phyloP scores from a whole-genome alignment of 306 rosid genomes.

The Ormosia emarginata region DNA sequence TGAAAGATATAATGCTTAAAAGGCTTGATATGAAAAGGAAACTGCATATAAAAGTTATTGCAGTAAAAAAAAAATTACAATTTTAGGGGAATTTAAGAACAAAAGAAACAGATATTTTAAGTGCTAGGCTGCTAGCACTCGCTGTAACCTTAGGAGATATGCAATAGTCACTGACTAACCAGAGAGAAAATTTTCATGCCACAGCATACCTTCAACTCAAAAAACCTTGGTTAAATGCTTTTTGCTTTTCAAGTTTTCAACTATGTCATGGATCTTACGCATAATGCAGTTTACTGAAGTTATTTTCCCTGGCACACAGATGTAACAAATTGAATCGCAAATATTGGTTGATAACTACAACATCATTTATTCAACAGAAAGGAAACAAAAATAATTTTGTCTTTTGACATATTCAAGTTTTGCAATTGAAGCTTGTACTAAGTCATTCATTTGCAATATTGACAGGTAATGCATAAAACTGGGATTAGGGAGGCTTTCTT shows the following conservation, averaged over 20 bases:
- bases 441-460: neutral
- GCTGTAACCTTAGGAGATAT: neutral
- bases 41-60: neutral
- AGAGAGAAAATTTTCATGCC: neutral
- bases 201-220: conserved; percentile 8
- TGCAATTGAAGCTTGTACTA: conserved; percentile 1
- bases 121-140: neutral
- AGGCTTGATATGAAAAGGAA: conserved; percentile 15
- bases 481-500: neutral
- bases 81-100: neutral
- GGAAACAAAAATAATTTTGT: conserved; percentile 1
- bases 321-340: neutral
- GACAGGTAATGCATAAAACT: neutral
- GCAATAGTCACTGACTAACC: neutral
- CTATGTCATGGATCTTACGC: neutral
- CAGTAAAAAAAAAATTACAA: neutral
- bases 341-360: neutral
- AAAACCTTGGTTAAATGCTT: neutral
- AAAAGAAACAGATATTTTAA: neutral
- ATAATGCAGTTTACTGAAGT: neutral
- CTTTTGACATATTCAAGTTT: conserved; percentile 3
- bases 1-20: conserved; percentile 19
- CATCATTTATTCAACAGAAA: conserved; percentile 1
- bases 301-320: neutral
- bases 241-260: conserved; percentile 8